Evolutionary conservation across 1,284 basidiomycete genomes (phyloP).

Genomic region (Lignosus rhinocerotis): DNA sequence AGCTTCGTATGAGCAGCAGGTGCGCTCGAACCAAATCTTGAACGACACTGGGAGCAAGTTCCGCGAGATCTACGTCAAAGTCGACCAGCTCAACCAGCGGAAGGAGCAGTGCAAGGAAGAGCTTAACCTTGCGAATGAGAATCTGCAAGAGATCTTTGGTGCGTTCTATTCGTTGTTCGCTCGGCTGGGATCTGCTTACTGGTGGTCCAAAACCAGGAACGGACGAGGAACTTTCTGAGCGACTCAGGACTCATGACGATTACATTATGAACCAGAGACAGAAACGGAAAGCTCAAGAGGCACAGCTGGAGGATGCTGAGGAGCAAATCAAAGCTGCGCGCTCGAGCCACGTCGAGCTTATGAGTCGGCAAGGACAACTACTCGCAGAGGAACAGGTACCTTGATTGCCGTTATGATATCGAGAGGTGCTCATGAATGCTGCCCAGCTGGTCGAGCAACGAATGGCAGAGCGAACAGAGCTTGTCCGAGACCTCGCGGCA

Average conservation of each 20-base stretch:
- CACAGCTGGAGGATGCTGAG: constrained; percentile 59
- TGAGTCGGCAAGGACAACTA: constrained; percentile 62
- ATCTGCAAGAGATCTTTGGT: constrained; percentile 78
- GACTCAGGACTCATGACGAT: constrained; percentile 72
- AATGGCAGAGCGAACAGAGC: constrained; percentile 71
- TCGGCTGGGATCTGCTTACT: constrained; percentile 5
- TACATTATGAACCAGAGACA: constrained; percentile 58
- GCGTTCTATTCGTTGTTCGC: constrained; percentile 4
- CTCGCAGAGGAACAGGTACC: constrained; percentile 64
- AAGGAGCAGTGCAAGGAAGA: constrained; percentile 57
- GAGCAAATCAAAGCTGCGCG: constrained; percentile 60
- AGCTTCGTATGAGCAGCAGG: constrained; percentile 64
- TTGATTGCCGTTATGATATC: background rate
- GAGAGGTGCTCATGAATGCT: constrained; percentile 1
- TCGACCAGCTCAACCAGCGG: constrained; percentile 67
- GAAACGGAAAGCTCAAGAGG: constrained; percentile 47
- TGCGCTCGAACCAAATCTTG: constrained; percentile 78
- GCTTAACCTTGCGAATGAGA: constrained; percentile 65
- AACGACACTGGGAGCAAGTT: constrained; percentile 86
- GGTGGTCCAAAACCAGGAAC: constrained; percentile 52
- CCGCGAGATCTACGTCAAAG: constrained; percentile 77
- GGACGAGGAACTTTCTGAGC: constrained; percentile 73
- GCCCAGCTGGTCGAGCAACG: constrained; percentile 74
- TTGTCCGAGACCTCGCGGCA: constrained; percentile 71
- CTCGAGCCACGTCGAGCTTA: constrained; percentile 54